A percentile compares a stretch with the other conserved stretches of the same genome.
Evolutionary conservation across 768 basidiomycete species (phyloP).

Genomic region (Pleurotus tuoliensis): DNA sequence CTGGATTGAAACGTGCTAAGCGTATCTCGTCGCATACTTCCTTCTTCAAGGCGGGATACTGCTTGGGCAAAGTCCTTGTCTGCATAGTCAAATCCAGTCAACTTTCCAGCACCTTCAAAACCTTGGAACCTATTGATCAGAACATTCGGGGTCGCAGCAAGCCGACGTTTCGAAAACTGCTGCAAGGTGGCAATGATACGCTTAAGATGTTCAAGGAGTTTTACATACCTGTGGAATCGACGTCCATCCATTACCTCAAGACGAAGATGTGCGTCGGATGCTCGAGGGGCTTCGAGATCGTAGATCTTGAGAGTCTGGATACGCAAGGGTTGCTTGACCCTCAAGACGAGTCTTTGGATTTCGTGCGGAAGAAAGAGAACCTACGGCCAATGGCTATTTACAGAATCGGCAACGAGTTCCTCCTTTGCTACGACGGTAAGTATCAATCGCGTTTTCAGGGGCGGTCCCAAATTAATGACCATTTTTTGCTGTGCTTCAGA

Average conservation of each 20-base stretch:
- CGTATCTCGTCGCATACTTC: constrained; percentile 94
- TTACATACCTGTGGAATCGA: constrained; percentile 97
- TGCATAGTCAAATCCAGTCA: constrained; percentile 97
- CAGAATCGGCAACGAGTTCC: constrained; percentile 92
- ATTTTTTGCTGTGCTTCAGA: constrained; percentile 45
- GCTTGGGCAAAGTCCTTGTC: constrained; percentile 86
- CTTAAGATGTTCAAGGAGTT: constrained; percentile 97
- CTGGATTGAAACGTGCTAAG: constrained; percentile 90
- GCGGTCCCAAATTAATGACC: too few species aligned
- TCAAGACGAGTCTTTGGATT: constrained; percentile 84
- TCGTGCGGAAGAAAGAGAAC: constrained; percentile 87
- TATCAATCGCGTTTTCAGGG: too few species aligned
- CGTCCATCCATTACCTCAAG: constrained; percentile 95
- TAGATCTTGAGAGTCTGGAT: constrained; percentile 94
- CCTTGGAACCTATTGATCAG: constrained; percentile 94
- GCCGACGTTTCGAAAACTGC: constrained; percentile 90
- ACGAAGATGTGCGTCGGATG: constrained; percentile 97
- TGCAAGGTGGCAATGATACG: constrained; percentile 94
- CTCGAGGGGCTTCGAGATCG: constrained; percentile 96
- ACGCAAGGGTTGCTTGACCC: constrained; percentile 96
- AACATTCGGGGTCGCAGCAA: constrained; percentile 72
- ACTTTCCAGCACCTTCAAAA: constrained; percentile 95
- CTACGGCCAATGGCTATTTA: constrained; percentile 95
- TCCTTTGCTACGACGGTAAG: constrained; percentile 94
- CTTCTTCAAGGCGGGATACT: constrained; percentile 96